Percentiles rank a stretch among this genome's conserved stretches.
Conservation (phyloP, 176 grass and related monocot species). For the Musa beccarii region DNA sequence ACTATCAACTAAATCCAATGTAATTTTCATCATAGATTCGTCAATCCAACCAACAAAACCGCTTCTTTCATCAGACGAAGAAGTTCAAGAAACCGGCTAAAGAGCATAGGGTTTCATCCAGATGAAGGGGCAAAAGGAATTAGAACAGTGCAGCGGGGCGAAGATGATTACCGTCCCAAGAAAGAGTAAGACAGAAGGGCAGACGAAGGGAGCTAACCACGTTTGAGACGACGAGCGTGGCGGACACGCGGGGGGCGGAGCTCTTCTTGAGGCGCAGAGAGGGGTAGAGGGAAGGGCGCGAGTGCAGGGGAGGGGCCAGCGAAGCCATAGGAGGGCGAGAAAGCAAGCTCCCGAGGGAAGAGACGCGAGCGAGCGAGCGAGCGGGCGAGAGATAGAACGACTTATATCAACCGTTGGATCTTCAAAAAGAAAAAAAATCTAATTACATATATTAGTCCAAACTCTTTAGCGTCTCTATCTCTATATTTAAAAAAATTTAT, state of each 20-base stretch:
- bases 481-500: no score
- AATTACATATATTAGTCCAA: no score
- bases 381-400: not conserved
- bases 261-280: not conserved
- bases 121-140: not conserved
- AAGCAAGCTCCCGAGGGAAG: not conserved
- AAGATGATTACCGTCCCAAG: not conserved
- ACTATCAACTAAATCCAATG: not conserved
- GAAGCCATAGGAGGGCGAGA: conserved; percentile 3
- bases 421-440: not conserved
- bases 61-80: not conserved
- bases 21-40: no score
- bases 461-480: no score
- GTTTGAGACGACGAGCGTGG: not conserved
- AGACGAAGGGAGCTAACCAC: not conserved
- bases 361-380: not conserved
- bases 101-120: not conserved
- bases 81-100: not conserved
- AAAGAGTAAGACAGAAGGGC: not conserved
- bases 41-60: not conserved
- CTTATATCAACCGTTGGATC: not conserved
- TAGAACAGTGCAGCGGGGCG: not conserved
- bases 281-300: not conserved
- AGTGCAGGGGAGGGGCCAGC: not conserved
- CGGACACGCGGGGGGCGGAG: not conserved